Evolutionary conservation across 176 grass and related monocot genomes (phyloP), one percentile per base, ranked within the genome.

Genomic region (Bonia amplexicaulis): DNA sequence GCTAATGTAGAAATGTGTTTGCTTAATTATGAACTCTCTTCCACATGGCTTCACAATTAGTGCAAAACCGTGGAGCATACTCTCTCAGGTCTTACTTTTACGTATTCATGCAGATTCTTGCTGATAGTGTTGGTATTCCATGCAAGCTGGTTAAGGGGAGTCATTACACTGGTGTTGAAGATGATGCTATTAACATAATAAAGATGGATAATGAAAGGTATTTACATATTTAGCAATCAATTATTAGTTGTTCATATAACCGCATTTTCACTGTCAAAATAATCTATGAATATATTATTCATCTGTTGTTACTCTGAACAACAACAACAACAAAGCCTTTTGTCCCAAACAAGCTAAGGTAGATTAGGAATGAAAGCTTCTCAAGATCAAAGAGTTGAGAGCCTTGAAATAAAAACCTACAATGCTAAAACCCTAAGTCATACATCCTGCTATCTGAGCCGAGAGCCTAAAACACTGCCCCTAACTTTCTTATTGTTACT

Each of bases 141-240:
- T 97, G 95, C 85, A 97, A 90, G 79, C 82, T 97, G 29, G 92
- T 97, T 81, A 97, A 97, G 85, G 92, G 95, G 74, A 94, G 95
- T 76, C 89, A 97, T 74, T 97, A 97, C 85, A 97, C 92, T 65
- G 95, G 95, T 78, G 85, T 91, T 57, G 95, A 94, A 69, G 90
- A 97, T 88, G 95, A 94, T 69, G 95, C 92, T 85, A 86, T 97
- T 44, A 97, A 92, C 65, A 91, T 97, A 78, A 90, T 97, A 88
- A 94, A 97, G 87, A 88, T 94, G 92, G 85, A 82, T 16, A 79
- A 88, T 66, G 84, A 85, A 76, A 97, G 92, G 95, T 97, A 88
- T 63, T 69, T 87, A 33, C 45, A 74, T 83, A 25, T 59, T 49
- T 82, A 19, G 47, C 42, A 27, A 74, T 71, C n/a, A 66, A 46